These are phyloP conservation scores for Bromus sterilis DNA, from an alignment of 176 grass and related monocot species.

Conservation along the genomic window DNA sequence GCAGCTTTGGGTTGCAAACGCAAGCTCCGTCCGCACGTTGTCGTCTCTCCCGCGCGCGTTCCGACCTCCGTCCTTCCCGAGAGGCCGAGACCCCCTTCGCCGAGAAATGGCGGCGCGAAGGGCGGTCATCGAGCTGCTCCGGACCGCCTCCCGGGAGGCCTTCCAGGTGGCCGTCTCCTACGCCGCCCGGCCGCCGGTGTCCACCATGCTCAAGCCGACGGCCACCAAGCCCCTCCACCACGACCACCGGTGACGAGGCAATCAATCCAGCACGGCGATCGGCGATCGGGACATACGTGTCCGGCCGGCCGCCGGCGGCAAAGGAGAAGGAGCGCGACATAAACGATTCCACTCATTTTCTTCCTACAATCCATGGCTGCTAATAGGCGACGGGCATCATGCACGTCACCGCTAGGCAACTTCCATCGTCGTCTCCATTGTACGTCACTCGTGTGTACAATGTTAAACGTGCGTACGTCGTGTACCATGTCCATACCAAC, in stretches of 20 bases:
- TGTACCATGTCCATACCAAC: background rate
- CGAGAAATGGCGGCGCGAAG: constrained; percentile 15
- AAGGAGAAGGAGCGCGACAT: no score
- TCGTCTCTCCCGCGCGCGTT: background rate
- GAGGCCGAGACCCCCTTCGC: background rate
- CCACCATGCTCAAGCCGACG: constrained; percentile 39
- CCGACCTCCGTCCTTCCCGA: background rate
- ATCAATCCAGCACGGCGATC: background rate
- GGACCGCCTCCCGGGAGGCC: constrained; percentile 30
- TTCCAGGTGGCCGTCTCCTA: constrained; percentile 44
- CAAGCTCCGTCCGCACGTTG: background rate
- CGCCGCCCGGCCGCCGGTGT: constrained; percentile 27
- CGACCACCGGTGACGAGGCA: background rate
- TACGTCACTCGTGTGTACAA: background rate
- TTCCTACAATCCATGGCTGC: background rate
- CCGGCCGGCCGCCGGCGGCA: no score
- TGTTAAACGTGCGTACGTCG: background rate
- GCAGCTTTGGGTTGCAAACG: no score
- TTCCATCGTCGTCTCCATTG: no score
- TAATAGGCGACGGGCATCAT: no score
- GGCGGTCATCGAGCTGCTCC: constrained; percentile 15
- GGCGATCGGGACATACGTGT: no score
- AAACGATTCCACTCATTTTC: no score
- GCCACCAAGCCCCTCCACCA: constrained; percentile 19
- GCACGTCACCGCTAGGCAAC: no score